Evolutionary conservation across 352 stramenopile genomes (phyloP), one percentile per base, ranked within the genome.

Genomic region (Peronosclerospora sorghi): DNA sequence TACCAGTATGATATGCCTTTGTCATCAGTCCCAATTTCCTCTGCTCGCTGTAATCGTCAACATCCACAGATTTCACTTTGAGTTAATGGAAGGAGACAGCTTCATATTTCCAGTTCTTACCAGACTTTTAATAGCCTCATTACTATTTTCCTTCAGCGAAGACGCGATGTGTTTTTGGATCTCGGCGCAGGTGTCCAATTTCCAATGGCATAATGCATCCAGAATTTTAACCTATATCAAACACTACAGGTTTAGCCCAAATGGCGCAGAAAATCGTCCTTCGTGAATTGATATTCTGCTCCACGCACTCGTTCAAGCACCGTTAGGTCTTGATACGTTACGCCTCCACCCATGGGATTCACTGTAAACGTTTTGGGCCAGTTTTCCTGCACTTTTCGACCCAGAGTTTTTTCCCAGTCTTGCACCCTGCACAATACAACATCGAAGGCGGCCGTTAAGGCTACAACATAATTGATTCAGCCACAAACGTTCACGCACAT

Each of bases 141-240:
- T 48, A 32, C 84, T 61, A 18, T 71, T 66, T 39, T 86, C 74
- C 56, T 87, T 84, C 47, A 85, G 65, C 28, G 81, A 32, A 9
- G 41, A 56, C 10, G 61, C 62, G 36, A 92, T 72, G 47, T 80
- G 55, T 41, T 92, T 89, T 35, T 75, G 68, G 23, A 92, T 83
- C 30, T 92, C 79, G 0, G 50, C 44, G 37, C 74, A 89, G 10
- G 73, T 82, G 24, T 92, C 74, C 2, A 83, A 52, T 56, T 88
- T 86, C 76, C 79, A 89, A 37, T 86, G 62, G 35, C 79, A 92
- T 24, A 92, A 53, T n/a, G 63, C 69, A 44, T 89, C 73, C 35
- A 92, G 41, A n/a, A 92, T 76, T 34, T 64, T 67, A 10, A 86
- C 64, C 79, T 92, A 44, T 19, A 41, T 20, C 34, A 5, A 13